These are phyloP conservation scores for Zygoascus sp. DNA, from an alignment of 1,139 yeast species.

Conservation along the genomic window DNA sequence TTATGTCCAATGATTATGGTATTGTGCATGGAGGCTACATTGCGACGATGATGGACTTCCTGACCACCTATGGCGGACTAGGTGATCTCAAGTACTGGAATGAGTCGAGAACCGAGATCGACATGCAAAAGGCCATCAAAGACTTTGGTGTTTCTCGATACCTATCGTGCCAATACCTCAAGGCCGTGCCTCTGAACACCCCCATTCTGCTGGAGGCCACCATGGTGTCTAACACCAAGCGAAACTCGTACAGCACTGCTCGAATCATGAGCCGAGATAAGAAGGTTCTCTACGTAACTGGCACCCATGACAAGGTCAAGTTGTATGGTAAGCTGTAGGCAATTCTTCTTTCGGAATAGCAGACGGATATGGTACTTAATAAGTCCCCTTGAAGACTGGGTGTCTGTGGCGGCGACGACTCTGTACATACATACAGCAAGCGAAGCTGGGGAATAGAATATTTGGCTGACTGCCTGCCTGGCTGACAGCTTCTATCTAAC, in stretches of 20 bases:
- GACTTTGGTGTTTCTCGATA: conserved; percentile 31
- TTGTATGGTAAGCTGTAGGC: conserved; percentile 12
- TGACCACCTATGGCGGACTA: conserved; percentile 26
- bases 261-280: conserved; percentile 21
- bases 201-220: conserved; percentile 24
- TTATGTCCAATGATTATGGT: conserved; percentile 24
- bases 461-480: no score
- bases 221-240: conserved; percentile 27
- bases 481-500: no score
- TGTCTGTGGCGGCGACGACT: no score
- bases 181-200: conserved; percentile 29
- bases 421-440: no score
- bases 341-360: not conserved
- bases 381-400: no score
- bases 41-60: conserved; percentile 31
- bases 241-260: conserved; percentile 26
- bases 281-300: conserved; percentile 25
- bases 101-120: conserved; percentile 16
- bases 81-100: conserved; percentile 30
- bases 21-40: conserved; percentile 36
- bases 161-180: conserved; percentile 28
- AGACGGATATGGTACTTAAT: no score
- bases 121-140: conserved; percentile 13
- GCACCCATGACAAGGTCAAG: conserved; percentile 33
- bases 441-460: no score